A percentile compares a stretch with the other conserved stretches of the same genome.
These are phyloP conservation scores for Stachybotrys echinatus DNA, from an alignment of 2,329 filamentous ascomycete genomes.

Conservation along the genomic window DNA sequence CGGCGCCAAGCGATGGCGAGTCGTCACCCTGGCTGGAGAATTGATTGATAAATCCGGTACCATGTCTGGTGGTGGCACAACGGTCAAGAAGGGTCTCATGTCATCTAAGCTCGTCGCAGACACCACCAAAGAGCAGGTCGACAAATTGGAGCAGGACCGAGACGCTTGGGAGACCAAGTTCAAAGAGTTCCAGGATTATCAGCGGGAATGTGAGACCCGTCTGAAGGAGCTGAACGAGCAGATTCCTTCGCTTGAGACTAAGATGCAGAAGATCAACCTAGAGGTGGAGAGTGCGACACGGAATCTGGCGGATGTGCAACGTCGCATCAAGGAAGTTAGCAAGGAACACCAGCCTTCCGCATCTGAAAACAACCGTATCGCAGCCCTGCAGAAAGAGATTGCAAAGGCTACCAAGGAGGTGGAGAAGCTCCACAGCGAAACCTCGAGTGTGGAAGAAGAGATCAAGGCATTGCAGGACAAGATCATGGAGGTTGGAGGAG, in stretches of 20 bases:
- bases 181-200: conserved; percentile 77
- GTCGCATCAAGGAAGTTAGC: conserved; percentile 78
- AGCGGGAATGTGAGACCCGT: conserved; percentile 70
- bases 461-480: conserved; percentile 91
- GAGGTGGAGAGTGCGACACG: conserved; percentile 83
- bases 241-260: conserved; percentile 80
- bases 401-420: conserved; percentile 70
- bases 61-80: conserved; percentile 94
- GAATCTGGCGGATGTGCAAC: conserved; percentile 78
- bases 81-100: conserved; percentile 90
- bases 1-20: conserved; percentile 87
- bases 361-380: conserved; percentile 69
- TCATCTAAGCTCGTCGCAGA: conserved; percentile 91
- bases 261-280: conserved; percentile 83
- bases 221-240: conserved; percentile 69
- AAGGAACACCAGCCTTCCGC: conserved; percentile 78
- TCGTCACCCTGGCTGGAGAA: conserved; percentile 91
- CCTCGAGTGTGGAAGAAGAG: conserved; percentile 83
- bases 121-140: conserved; percentile 80
- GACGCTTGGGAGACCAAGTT: conserved; percentile 81
- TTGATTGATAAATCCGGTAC: conserved; percentile 97
- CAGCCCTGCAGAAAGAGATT: conserved; percentile 72
- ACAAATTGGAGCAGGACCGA: conserved; percentile 80
- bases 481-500: conserved; percentile 97
- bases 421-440: conserved; percentile 74